These are phyloP conservation scores for Micractinium sp. DNA, from an alignment of 139 green algal genomes.

Conservation along the genomic window DNA sequence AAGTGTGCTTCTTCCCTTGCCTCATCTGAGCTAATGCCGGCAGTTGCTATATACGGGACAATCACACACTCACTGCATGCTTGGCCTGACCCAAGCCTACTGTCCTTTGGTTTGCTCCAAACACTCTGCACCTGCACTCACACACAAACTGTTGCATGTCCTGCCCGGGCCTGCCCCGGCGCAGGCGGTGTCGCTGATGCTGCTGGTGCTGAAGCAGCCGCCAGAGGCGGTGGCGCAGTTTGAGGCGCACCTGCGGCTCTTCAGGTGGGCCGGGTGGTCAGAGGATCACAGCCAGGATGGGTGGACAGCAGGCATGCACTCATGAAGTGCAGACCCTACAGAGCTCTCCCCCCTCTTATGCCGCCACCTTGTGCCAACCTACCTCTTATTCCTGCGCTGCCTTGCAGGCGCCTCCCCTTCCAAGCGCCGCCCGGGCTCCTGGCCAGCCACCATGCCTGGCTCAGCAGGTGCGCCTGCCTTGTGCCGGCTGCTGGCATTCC, in stretches of 20 bases:
- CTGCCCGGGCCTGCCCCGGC: not conserved
- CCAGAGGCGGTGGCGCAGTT: slow-evolving; percentile 44
- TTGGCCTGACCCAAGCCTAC: too few relatives aligned
- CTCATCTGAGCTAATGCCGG: too few relatives aligned
- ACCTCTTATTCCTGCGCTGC: not conserved
- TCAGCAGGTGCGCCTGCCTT: slow-evolving; percentile 12
- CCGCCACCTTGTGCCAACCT: not conserved
- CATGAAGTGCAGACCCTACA: not conserved
- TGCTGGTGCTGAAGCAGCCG: slow-evolving; percentile 47
- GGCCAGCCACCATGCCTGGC: slow-evolving; percentile 29
- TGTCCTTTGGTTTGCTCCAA: too few relatives aligned
- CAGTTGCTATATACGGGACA: too few relatives aligned
- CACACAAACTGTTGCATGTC: too few relatives aligned
- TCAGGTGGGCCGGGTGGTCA: not conserved
- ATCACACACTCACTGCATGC: too few relatives aligned
- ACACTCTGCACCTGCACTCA: too few relatives aligned
- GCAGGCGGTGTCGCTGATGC: slow-evolving; percentile 57
- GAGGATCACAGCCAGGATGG: not conserved
- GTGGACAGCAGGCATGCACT: not conserved
- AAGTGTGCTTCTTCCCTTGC: too few relatives aligned
- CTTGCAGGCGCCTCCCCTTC: slow-evolving; percentile 11
- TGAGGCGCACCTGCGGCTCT: not conserved
- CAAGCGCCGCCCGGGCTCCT: slow-evolving; percentile 17
- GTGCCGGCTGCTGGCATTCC: too few relatives aligned
- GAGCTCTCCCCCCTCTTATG: too few relatives aligned